Conservation (phyloP, 805 yeast genomes). For the Monosporozyma unispora region DNA sequence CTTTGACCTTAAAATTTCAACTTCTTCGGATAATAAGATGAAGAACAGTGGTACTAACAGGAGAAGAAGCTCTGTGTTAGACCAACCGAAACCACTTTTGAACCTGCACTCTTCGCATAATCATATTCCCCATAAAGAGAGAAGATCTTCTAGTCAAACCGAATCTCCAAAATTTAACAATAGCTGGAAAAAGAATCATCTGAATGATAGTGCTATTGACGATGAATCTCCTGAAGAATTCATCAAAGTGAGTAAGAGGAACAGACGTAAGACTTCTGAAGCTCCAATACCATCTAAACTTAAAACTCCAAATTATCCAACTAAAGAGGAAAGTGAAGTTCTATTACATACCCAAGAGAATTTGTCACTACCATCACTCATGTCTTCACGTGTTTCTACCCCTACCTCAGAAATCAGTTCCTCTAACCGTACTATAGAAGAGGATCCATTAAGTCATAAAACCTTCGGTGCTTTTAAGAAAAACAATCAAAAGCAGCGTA, state of each 20-base stretch:
- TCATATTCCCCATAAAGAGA: background rate
- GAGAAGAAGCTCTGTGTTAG: conserved; percentile 7
- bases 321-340: conserved; percentile 8
- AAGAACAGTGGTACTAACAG: background rate
- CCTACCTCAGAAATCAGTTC: background rate
- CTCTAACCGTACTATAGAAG: background rate
- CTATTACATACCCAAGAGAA: conserved; percentile 10
- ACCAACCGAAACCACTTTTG: background rate
- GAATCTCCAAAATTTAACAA: background rate
- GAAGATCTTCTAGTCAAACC: background rate
- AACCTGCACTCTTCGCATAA: background rate
- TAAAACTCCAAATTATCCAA: background rate
- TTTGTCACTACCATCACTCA: conserved; percentile 11
- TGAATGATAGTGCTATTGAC: conserved; percentile 7
- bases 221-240: conserved; percentile 13
- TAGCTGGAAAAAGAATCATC: background rate
- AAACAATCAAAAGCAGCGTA: conserved; percentile 24
- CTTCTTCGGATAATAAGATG: background rate
- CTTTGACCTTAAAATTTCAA: conserved; percentile 21
- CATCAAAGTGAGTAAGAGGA: conserved; percentile 13
- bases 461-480: conserved; percentile 19
- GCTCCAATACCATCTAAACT: background rate
- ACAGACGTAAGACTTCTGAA: conserved; percentile 11
- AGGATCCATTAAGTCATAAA: conserved; percentile 7
- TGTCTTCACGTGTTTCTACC: background rate